Percentiles rank a stretch among this genome's conserved stretches.
phyloP scores from a whole-genome alignment of 192 early-diverging fungal species.

The Chytriomyces sp. region DNA sequence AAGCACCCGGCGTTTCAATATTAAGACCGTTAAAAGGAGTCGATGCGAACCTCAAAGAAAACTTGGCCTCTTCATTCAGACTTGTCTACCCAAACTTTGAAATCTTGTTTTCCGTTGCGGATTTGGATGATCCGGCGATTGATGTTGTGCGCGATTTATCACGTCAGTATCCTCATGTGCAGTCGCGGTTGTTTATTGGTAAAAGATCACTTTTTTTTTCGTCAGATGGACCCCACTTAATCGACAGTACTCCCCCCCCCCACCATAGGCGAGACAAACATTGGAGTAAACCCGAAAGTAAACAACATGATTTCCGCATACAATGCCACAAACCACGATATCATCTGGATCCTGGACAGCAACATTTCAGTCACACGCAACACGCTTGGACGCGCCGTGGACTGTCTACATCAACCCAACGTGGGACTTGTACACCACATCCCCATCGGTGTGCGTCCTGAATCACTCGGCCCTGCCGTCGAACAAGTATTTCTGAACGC shows the following conservation, averaged over 20 bases:
- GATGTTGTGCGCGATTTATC: constrained; percentile 74
- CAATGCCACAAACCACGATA: constrained; percentile 76
- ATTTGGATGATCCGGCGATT: constrained; percentile 80
- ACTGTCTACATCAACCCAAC: constrained; percentile 67
- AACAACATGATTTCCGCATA: constrained; percentile 91
- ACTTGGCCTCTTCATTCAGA: constrained; percentile 83
- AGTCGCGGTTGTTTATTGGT: constrained; percentile 81
- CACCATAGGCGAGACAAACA: constrained; percentile 61
- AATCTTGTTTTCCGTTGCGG: constrained; percentile 87
- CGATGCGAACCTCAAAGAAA: constrained; percentile 80
- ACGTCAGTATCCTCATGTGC: constrained; percentile 72
- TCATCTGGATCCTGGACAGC: constrained; percentile 95
- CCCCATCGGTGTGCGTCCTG: constrained; percentile 75
- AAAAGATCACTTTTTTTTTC: too few relatives aligned
- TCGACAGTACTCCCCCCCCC: constrained; percentile 12
- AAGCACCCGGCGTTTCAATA: constrained; percentile 83
- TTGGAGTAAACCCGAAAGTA: constrained; percentile 95
- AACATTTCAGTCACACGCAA: constrained; percentile 84
- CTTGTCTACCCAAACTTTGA: constrained; percentile 89
- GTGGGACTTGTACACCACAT: constrained; percentile 97
- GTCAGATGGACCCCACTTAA: neutral
- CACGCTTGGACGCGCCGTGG: constrained; percentile 81
- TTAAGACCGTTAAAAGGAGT: constrained; percentile 93
- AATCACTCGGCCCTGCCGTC: constrained; percentile 77
- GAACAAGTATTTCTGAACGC: constrained; percentile 88